Percentiles rank a stretch among this genome's conserved stretches.
phyloP scores from a whole-genome alignment of 176 grass and related monocot genomes.

The Guadua angustifolia region DNA sequence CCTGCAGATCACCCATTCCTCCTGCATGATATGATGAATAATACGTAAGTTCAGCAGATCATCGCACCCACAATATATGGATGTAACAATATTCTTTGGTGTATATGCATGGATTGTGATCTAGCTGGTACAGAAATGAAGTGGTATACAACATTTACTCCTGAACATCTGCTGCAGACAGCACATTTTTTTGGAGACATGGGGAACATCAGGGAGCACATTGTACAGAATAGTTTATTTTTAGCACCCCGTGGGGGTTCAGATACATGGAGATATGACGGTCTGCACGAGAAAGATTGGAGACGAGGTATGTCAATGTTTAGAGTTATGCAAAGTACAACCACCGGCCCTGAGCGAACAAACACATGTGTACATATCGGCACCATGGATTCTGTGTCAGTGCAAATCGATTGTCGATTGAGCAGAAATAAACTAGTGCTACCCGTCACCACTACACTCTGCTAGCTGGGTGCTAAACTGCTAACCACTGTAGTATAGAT shows the following conservation, averaged over 20 bases:
- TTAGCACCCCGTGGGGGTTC: not conserved
- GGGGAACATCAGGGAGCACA: not conserved
- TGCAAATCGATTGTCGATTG: conserved; percentile 39
- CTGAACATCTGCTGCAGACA: conserved; percentile 7
- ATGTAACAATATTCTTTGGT: not conserved
- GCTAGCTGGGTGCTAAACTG: not conserved
- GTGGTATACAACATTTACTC: not conserved
- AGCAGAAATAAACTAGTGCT: conserved; percentile 33
- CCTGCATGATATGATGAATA: conserved; percentile 46
- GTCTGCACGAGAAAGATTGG: conserved; percentile 33
- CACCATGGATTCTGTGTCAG: conserved; percentile 48
- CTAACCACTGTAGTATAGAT: not conserved
- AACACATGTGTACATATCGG: not conserved
- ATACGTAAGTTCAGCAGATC: conserved; percentile 29
- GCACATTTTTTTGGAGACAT: not conserved
- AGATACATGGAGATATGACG: conserved; percentile 6
- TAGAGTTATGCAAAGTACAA: conserved; percentile 32
- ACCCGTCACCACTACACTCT: not conserved
- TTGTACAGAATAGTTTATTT: conserved; percentile 8
- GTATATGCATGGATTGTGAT: conserved; percentile 1
- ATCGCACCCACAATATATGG: not conserved
- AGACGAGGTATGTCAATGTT: conserved; percentile 24
- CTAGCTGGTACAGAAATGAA: not conserved
- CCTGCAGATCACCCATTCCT: conserved; percentile 99
- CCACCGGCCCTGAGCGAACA: conserved; percentile 32